Percentiles rank a stretch among this genome's conserved stretches.
phyloP scores from a whole-genome alignment of 345 rosid species.

The Hibiscus tridactylites region DNA sequence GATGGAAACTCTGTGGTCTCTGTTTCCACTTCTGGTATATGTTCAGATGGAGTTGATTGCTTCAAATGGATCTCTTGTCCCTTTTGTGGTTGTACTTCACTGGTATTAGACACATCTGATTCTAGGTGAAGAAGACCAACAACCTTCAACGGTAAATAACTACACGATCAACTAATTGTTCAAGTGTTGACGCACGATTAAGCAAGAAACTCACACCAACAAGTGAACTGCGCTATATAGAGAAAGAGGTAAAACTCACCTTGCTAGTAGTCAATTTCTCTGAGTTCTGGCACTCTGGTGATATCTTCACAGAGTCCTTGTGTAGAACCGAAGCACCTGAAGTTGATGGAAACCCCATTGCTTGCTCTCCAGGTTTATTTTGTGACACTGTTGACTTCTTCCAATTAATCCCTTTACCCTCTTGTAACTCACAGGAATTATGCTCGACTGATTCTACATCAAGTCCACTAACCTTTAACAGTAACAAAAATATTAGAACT shows the following conservation, averaged over 20 bases:
- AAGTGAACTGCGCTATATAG: not conserved
- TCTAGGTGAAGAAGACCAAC: conserved; percentile 12
- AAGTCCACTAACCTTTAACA: conserved; percentile 10
- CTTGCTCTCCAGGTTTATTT: not conserved
- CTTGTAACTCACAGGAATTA: conserved; percentile 7
- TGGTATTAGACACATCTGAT: not conserved
- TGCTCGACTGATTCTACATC: conserved; percentile 5
- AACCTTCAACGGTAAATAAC: conserved; percentile 10
- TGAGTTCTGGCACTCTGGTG: not conserved
- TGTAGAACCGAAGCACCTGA: not conserved
- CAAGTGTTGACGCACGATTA: not conserved
- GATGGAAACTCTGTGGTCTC: conserved; percentile 4
- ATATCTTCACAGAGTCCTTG: not conserved
- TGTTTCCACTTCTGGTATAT: not conserved
- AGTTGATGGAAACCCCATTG: conserved; percentile 1
- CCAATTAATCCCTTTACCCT: not conserved
- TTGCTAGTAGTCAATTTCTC: not conserved
- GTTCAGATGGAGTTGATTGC: not conserved
- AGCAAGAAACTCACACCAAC: conserved; percentile 10
- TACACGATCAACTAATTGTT: not conserved
- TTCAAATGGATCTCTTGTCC: not conserved
- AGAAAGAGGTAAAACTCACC: conserved; percentile 12
- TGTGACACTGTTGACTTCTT: not conserved
- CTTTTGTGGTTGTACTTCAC: conserved; percentile 3
- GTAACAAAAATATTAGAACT: not conserved